phyloP scores from a whole-genome alignment of 148 eudicot genomes.

The Rhododendron molle region DNA sequence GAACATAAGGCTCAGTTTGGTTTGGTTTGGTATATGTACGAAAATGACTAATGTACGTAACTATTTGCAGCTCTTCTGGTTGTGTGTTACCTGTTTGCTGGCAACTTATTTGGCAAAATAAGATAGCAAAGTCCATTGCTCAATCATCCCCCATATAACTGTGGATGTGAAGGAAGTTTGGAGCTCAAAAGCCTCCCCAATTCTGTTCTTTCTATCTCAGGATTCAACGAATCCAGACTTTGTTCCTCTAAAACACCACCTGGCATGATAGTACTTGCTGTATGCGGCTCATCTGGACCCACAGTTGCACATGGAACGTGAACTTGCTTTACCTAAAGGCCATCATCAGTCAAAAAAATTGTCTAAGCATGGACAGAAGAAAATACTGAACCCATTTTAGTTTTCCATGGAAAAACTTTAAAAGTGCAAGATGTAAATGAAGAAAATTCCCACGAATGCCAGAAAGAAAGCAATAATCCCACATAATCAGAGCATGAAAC shows the following conservation, averaged over 20 bases:
- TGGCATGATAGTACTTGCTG: conserved; percentile 74
- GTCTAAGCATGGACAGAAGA: not conserved
- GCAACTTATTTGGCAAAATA: conserved; percentile 93
- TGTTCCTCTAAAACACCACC: conserved; percentile 69
- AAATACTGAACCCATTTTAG: not conserved
- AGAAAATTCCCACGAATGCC: not conserved
- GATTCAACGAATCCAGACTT: conserved; percentile 43
- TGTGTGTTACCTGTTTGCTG: conserved; percentile 70
- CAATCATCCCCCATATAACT: conserved; percentile 70
- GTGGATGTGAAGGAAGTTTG: conserved; percentile 91
- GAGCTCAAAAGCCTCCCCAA: conserved; percentile 50
- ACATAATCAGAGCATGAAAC: not conserved
- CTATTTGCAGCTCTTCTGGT: not conserved
- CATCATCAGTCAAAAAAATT: conserved; percentile 11
- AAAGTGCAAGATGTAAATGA: not conserved
- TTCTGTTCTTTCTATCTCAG: conserved; percentile 44
- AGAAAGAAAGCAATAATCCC: not conserved
- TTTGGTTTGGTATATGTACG: no score
- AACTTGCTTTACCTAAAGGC: conserved; percentile 42
- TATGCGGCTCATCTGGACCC: conserved; percentile 99
- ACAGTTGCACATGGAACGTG: conserved; percentile 59
- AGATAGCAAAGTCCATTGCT: conserved; percentile 90
- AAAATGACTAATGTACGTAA: not conserved
- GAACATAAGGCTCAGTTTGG: no score
- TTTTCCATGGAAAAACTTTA: not conserved